phyloP scores from a whole-genome alignment of 169 alveolate species.

The Plasmodium fragile region DNA sequence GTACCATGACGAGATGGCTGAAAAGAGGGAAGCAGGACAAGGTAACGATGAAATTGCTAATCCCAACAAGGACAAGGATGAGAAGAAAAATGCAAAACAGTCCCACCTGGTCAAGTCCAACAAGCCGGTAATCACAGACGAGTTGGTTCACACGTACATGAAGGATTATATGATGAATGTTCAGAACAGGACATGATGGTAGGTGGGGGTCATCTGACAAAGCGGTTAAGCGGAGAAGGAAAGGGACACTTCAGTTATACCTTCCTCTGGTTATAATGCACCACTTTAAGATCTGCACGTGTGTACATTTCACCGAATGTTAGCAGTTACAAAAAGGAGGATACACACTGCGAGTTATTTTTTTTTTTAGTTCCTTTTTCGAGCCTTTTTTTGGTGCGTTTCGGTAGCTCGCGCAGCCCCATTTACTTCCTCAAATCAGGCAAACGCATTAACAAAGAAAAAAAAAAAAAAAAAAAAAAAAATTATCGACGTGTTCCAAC shows the following conservation, averaged over 20 bases:
- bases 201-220: background rate
- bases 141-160: slow-evolving; percentile 48
- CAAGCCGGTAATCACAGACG: slow-evolving; percentile 32
- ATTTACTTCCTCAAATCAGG: background rate
- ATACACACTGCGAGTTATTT: background rate
- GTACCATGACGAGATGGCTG: background rate
- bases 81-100: background rate
- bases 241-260: background rate
- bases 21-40: background rate
- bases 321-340: background rate
- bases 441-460: too few species aligned
- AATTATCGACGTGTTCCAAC: background rate
- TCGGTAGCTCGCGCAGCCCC: background rate
- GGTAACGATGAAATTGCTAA: background rate
- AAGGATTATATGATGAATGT: slow-evolving; percentile 65
- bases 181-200: slow-evolving; percentile 5
- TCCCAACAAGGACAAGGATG: background rate
- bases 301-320: background rate
- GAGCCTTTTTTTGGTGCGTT: background rate
- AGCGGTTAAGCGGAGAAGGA: background rate
- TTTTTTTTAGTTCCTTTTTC: background rate
- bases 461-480: too few species aligned
- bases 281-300: background rate
- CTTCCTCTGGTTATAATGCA: background rate
- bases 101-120: slow-evolving; percentile 9